A percentile compares a stretch with the other conserved stretches of the same genome.
Conservation (phyloP, 73 alveolate species). For the Symbiodinium natans region DNA sequence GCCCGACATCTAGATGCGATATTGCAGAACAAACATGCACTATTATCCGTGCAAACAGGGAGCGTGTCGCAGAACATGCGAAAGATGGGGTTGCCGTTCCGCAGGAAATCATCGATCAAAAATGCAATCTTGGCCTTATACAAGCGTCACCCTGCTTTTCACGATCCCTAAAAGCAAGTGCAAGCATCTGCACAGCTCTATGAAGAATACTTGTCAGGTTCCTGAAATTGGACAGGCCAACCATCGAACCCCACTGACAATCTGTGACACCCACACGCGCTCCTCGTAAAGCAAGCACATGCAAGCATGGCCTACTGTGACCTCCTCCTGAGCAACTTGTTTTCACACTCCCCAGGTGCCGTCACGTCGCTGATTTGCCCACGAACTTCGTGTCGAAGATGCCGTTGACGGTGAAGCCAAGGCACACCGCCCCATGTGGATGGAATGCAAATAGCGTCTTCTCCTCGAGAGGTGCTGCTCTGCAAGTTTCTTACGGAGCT, state of each 20-base stretch:
- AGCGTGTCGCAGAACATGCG: slow-evolving; percentile 52
- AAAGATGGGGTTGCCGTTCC: slow-evolving; percentile 89
- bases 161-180: too few relatives aligned
- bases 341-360: not conserved
- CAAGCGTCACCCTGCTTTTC: too few relatives aligned
- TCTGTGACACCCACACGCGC: too few relatives aligned
- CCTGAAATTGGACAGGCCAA: too few relatives aligned
- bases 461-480: not conserved
- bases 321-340: not conserved
- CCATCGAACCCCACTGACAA: too few relatives aligned
- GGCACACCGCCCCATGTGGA: slow-evolving; percentile 89
- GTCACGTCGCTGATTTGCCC: slow-evolving; percentile 33
- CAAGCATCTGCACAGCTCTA: too few relatives aligned
- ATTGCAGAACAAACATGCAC: not conserved
- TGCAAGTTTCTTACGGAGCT: too few relatives aligned
- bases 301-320: too few relatives aligned
- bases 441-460: slow-evolving; percentile 62
- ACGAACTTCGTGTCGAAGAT: slow-evolving; percentile 50
- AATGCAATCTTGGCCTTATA: slow-evolving; percentile 56
- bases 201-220: too few relatives aligned
- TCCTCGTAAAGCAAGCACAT: too few relatives aligned
- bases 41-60: not conserved
- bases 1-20: not conserved
- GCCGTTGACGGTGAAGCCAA: slow-evolving; percentile 77
- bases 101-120: slow-evolving; percentile 71